Evolutionary conservation across 345 rosid genomes (phyloP), one percentile per base, ranked within the genome.

Genomic region (Carallia pectinifolia): DNA sequence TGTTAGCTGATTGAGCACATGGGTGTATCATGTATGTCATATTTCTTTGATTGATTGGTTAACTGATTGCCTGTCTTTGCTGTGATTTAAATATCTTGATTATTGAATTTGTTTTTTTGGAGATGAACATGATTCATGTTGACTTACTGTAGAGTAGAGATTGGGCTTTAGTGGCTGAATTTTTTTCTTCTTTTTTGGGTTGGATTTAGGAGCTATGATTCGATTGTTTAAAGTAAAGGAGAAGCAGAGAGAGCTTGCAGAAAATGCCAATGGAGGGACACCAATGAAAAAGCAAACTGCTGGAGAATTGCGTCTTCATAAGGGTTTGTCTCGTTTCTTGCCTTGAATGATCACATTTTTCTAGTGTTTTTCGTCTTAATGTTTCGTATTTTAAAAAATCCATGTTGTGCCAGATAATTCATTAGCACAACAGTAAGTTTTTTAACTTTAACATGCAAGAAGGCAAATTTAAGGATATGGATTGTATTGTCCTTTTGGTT

Each of bases 241-340:
- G 63, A 86, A 88, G 83, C 94, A 90, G 85, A 92, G 82, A 79
- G 94, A 92, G 62, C 83, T 79, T 80, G 91, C 89, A 74, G 86
- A 81, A 65, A 87, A 81, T 77, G 86, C 89, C 64, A 81, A 53
- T 23, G 96, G 90, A 52, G 85, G 84, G 50, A 69, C 77, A 65
- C 84, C 91, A 37, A 68, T 76, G 13, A 91, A 84, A 80, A 92
- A 84, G 80, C 93, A 89, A 84, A 79, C 83, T 71, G 92, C 97
- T 62, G 93, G 97, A 6, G 98, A 93, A 71, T 83, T 93, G 74
- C 97, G 96, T 76, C 89, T 93, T 70, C 85, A 89, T 69, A 93
- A 85, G 89, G 97, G 98, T 92, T 62, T 58, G 47, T 58, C 48
- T 61, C n/a, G 23, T 23, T 13, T 58, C 60, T 56, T 27, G 7